Evolutionary conservation across 371 early-diverging fungal genomes (phyloP).

Genomic region (Catenaria anguillulae): DNA sequence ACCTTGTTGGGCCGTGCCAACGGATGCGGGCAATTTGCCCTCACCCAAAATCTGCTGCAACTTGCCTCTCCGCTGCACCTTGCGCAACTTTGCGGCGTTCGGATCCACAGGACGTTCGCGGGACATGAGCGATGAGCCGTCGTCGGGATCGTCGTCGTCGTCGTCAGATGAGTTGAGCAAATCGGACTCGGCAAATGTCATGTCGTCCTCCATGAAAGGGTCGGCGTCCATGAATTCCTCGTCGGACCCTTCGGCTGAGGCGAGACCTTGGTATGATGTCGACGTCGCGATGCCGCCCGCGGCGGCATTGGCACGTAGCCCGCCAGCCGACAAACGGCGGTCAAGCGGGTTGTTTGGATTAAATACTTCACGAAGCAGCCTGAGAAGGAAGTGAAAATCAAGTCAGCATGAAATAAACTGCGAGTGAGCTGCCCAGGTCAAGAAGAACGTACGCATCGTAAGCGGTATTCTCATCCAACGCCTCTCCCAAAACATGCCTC

Average conservation of each 20-base stretch:
- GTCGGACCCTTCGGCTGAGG: background rate
- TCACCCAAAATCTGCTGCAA: constrained; percentile 22
- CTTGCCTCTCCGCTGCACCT: constrained; percentile 19
- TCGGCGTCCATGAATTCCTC: background rate
- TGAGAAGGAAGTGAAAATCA: too few relatives aligned
- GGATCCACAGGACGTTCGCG: background rate
- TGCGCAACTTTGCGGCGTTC: background rate
- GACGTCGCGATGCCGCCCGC: too few relatives aligned
- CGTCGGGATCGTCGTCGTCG: constrained; percentile 8
- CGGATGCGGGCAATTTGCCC: constrained; percentile 8
- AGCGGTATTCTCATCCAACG: constrained; percentile 18
- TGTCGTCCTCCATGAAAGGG: background rate
- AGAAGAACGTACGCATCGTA: background rate
- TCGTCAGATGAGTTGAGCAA: background rate
- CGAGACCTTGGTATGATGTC: too few relatives aligned
- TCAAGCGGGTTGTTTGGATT: background rate
- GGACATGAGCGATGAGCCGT: background rate
- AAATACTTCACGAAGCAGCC: background rate
- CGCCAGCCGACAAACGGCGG: too few relatives aligned
- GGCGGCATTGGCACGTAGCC: too few relatives aligned
- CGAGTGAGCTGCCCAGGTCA: too few relatives aligned
- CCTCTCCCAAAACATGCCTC: constrained; percentile 20
- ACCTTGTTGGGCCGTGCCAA: background rate
- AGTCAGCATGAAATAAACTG: too few relatives aligned
- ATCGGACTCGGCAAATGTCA: background rate